Evolutionary conservation across 441 rosid species (phyloP), one percentile per base, ranked within the genome.

Genomic region (Pelargonium fulgidum): DNA sequence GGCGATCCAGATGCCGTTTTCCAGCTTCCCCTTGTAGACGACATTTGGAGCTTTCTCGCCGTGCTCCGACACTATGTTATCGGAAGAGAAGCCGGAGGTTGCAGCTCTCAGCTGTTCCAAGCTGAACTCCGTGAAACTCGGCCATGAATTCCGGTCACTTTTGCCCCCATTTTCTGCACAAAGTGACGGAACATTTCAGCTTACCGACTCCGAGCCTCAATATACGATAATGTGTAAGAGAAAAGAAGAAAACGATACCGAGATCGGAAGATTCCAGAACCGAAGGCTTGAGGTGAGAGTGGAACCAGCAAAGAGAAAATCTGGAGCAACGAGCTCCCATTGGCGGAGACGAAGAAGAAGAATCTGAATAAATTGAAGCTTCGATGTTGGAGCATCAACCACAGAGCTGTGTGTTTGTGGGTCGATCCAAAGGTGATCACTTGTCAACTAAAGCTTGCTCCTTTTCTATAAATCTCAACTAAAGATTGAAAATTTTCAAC

Each of bases 31-130:
- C 20, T 52, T 52, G 59, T 52, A 52, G 20, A 52, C 61, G 10
- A 54, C 61, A 20, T 54, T 54, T 20, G 93, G 90, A 62, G 90
- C 90, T 74, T 86, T 88, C 78, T 88, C 93, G 42, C 93, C 93
- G 70, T 89, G 82, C 78, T 88, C 91, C 3, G 93, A 88, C 45
- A 88, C 89, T 68, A 88, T 85, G 65, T 78, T 39, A 1, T 71
- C 85, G 48, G 81, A 80, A 73, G 85, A 83, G 76, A 88, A 88
- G 48, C 93, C 89, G 62, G 84, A 85, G 2, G 93, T 75, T 6
- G 78, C 75, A 0, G 73, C 66, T 33, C 77, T 54, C 1, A 74
- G 73, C 67, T 74, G 73, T 0, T 68, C 36, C 3, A 74, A 69
- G 10, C 70, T 58, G 39, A 65, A 74, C 73, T 69, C 77, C 44